Evolutionary conservation across 2,329 filamentous ascomycete genomes (phyloP), one percentile per base, ranked within the genome.

Genomic region (Colletotrichum tabaci): DNA sequence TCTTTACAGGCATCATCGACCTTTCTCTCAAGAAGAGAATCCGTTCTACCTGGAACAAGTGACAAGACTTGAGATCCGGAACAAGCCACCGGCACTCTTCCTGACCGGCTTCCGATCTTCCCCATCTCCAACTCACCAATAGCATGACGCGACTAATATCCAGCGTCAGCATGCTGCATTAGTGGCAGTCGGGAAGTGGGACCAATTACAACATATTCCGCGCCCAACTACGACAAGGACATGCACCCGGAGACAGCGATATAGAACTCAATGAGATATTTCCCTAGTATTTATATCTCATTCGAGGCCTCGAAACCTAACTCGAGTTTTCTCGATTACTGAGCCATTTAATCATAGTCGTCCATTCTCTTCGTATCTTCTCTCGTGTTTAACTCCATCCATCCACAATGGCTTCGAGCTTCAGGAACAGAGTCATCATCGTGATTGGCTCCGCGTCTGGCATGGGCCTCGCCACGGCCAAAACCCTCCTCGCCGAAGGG

Each of bases 381-480:
- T 46, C 30, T 23, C 3, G 23, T n/a, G 10, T 35, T 30, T n/a
- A 1, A 26, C 15, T 15, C 15, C 18, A 13, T 15, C 15, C 18
- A 13, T 23, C 4, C 4, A 62, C 7, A 16, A 63, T 50, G 46
- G 16, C 38, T 50, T 30, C 40, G 12, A 57, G 44, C 16, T 73
- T 71, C 38, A 42, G 10, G 4, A 18, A 38, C 1, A 66, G 50
- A n/a, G 52, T 71, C n/a, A 62, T 71, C 26, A 35, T 67, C 13
- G 56, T 67, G 15, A 35, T 63, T 13, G 61, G 67, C 23, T 53
- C 61, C 9, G 67, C 57, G 21, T 63, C 70, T 13, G 70, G 70
- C 10, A 72, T 66, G 66, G 70, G 66, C 15, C 56, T 70, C 5
- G 70, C 61, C 13, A 70, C 61, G 5, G 52, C 61, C 4, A 47